Evolutionary conservation across 805 yeast species (phyloP).

Genomic region (Sugiyamaella qingdaonensis): DNA sequence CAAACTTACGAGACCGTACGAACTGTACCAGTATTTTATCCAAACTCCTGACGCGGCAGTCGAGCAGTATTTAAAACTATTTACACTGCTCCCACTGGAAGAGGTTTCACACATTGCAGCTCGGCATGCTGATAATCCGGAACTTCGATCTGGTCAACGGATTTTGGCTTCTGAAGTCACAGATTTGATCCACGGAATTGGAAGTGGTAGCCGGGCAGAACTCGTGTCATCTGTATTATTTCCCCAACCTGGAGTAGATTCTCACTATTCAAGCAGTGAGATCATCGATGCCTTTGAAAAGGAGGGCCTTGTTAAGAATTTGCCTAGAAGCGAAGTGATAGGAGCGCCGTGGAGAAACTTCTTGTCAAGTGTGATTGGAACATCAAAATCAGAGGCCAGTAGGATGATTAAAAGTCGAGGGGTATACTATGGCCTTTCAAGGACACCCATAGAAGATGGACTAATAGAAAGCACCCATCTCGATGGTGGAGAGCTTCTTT

Average conservation of each 20-base stretch:
- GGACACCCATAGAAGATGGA: constrained; percentile 47
- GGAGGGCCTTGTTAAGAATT: constrained; percentile 49
- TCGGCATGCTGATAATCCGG: constrained; percentile 56
- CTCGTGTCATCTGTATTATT: constrained; percentile 34
- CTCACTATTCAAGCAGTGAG: constrained; percentile 35
- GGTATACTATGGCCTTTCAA: constrained; percentile 63
- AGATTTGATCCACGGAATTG: constrained; percentile 81
- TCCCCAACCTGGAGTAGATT: constrained; percentile 1
- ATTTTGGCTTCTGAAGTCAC: constrained; percentile 79
- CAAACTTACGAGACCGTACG: constrained; percentile 70
- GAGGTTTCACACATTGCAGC: constrained; percentile 52
- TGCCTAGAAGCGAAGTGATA: constrained; percentile 36
- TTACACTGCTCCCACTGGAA: constrained; percentile 69
- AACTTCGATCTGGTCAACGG: constrained; percentile 66
- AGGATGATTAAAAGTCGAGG: constrained; percentile 67
- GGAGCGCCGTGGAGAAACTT: constrained; percentile 48
- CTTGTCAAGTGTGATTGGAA: constrained; percentile 43
- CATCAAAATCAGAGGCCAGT: constrained; percentile 48
- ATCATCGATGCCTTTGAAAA: constrained; percentile 52
- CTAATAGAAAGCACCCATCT: constrained; percentile 48
- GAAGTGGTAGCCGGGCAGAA: constrained; percentile 63
- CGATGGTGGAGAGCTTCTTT: constrained; percentile 55
- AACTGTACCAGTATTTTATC: constrained; percentile 79
- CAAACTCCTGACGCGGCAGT: constrained; percentile 77
- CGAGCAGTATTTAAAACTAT: constrained; percentile 60